phyloP scores from a whole-genome alignment of 31 red algal species.

The Odonthalia washingtoniensis region DNA sequence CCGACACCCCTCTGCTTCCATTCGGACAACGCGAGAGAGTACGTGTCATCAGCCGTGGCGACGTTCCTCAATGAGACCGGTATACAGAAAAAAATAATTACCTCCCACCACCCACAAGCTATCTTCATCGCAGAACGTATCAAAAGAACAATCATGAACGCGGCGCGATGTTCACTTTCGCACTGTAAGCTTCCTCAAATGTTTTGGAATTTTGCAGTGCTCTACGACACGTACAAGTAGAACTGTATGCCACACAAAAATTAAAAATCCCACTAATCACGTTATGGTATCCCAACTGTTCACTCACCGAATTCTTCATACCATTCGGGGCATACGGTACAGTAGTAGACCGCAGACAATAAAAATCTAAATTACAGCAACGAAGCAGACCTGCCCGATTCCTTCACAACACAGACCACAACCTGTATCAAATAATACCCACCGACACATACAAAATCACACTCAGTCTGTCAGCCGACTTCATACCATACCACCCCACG shows the following conservation, averaged over 20 bases:
- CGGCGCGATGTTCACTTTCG: not conserved
- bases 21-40: conserved; percentile 10
- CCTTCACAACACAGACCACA: not conserved
- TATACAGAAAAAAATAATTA: not conserved
- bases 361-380: not conserved
- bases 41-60: not conserved
- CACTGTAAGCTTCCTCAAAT: not conserved
- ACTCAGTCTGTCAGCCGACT: not conserved
- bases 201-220: not conserved
- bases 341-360: not conserved
- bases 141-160: not conserved
- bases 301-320: not conserved
- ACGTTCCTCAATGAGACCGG: not conserved
- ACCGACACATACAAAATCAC: not conserved
- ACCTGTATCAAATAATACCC: not conserved
- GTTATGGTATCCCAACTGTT: not conserved
- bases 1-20: not conserved
- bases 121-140: not conserved
- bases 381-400: not conserved
- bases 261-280: too few species aligned
- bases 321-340: not conserved
- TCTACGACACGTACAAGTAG: not conserved
- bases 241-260: not conserved
- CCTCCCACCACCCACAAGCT: not conserved
- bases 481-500: not conserved